Base-by-base conservation (phyloP, 805 yeast species). In the Phaffomyces antillensis region DNA sequence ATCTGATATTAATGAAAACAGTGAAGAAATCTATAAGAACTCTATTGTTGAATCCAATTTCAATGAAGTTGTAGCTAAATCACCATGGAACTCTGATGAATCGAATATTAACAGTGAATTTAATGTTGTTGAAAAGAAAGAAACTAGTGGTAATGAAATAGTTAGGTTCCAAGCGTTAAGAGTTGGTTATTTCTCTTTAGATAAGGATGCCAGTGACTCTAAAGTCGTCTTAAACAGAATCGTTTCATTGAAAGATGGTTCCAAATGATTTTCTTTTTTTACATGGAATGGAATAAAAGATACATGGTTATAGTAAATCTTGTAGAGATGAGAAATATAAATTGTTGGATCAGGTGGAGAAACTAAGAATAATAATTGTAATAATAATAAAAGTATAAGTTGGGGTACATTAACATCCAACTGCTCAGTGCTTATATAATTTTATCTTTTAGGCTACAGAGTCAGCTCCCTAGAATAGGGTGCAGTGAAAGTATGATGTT, bases 151-250 rank as follows among this genome's bases (percentile, higher is more conserved):
- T 4, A 77, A 80, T 39, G 95, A 90, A 64, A 77, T 90, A n/a
- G 88, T 86, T 30, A 79, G 99, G 66, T 93, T 93, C 88, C 99
- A 93, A 71, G 99, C 96, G 28, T 77, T 93, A 66, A 81, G 99
- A 69, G 91, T 87, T 39, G 99, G 99, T 28, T 93, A 93, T 67
- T 93, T 89, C 77, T 82, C 96, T 60, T 64, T 88, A 63, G 99
- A 93, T 63, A 77, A 75, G 54, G 97, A 91, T 52, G 68, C 86
- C 45, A 67, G 73, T 10, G 73, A 68, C 17, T 82, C 77, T 26
- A 72, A 70, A 47, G 67, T 90, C 51, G 75, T 93, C 31, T 71
- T 93, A 62, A 93, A 93, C 70, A 79, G 96, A 64, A 88, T 91
- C 58, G 99, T 93, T 36, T 83, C 96, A 13, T 77, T 93, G 67